A percentile compares a stretch with the other conserved stretches of the same genome.
phyloP scores from a whole-genome alignment of 2,329 filamentous ascomycete species.

The Anisogramma anomala region DNA sequence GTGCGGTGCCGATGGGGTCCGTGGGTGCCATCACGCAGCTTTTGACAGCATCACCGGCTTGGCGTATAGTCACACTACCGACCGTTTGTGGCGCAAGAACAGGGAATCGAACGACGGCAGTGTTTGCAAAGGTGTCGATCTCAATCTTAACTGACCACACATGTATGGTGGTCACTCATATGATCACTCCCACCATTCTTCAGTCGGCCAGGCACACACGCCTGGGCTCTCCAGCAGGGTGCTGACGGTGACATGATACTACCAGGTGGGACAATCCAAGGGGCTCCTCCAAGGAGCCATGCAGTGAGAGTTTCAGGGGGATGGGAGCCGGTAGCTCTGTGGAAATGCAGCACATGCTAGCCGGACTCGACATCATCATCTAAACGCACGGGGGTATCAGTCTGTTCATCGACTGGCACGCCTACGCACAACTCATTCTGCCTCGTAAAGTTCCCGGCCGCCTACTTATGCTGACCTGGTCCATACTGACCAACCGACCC shows the following conservation, averaged over 20 bases:
- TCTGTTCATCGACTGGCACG: constrained; percentile 33
- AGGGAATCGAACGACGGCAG: constrained; percentile 27
- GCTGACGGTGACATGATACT: too few relatives aligned
- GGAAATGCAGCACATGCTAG: constrained; percentile 35
- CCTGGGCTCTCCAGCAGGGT: too few relatives aligned
- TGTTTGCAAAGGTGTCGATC: constrained; percentile 37
- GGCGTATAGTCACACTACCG: constrained; percentile 40
- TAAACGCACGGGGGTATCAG: constrained; percentile 22
- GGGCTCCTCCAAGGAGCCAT: constrained; percentile 40
- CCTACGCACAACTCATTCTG: constrained; percentile 37
- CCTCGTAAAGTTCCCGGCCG: constrained; percentile 18
- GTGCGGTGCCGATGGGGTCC: too few relatives aligned
- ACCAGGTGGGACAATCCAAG: constrained; percentile 35
- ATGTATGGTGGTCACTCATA: constrained; percentile 1
- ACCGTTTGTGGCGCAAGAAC: constrained; percentile 54
- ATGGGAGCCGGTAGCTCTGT: constrained; percentile 30
- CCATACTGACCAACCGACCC: background rate
- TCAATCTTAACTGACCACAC: constrained; percentile 47
- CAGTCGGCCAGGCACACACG: too few relatives aligned
- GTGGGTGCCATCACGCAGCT: background rate
- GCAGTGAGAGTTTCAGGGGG: constrained; percentile 38
- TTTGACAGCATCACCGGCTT: constrained; percentile 33
- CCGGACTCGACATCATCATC: constrained; percentile 25
- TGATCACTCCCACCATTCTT: background rate
- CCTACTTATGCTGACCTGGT: background rate